phyloP scores from a whole-genome alignment of 2,329 filamentous ascomycete genomes.

The Colletotrichum sp. region DNA sequence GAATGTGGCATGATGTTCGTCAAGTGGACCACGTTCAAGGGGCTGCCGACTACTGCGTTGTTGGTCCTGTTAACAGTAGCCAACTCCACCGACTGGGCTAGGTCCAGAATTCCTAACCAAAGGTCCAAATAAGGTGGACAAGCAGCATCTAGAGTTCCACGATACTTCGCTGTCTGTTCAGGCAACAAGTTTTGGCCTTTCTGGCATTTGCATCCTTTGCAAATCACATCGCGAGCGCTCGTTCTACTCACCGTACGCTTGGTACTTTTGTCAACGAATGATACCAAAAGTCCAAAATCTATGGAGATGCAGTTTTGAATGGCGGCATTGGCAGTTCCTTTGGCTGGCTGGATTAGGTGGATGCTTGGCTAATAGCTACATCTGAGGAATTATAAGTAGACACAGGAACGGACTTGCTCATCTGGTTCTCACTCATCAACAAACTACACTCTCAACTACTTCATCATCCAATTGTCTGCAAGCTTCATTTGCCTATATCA shows the following conservation, averaged over 20 bases:
- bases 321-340: neutral
- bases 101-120: neutral
- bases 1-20: neutral
- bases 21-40: neutral
- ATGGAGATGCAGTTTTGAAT: rapidly evolving
- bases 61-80: neutral
- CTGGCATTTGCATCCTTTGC: neutral
- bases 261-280: neutral
- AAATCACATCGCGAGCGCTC: neutral
- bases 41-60: rapidly evolving
- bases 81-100: neutral
- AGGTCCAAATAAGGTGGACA: neutral
- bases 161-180: rapidly evolving
- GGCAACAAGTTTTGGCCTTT: neutral
- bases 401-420: neutral
- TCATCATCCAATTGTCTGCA: neutral
- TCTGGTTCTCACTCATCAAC: neutral
- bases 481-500: neutral
- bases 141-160: neutral
- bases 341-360: neutral
- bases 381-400: neutral
- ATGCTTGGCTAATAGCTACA: neutral
- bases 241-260: neutral
- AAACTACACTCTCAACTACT: neutral
- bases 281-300: neutral